Percentiles rank a stretch among this genome's conserved stretches.
phyloP scores from a whole-genome alignment of 106 monocot species.

The Chionographis japonica region DNA sequence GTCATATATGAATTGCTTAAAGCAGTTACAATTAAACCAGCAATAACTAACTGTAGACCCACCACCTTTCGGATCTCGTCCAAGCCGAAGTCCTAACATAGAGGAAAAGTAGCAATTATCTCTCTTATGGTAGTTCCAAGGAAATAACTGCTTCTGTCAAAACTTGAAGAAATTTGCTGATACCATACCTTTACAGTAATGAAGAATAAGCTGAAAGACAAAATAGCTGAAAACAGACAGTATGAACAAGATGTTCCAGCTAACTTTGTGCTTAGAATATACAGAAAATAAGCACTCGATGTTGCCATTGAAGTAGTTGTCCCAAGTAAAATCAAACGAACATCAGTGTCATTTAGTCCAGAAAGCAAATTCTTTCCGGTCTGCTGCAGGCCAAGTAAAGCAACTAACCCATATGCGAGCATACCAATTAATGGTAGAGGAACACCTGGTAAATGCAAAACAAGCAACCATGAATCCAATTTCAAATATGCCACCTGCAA shows the following conservation, averaged over 20 bases:
- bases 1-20: constrained; percentile 67
- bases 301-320: constrained; percentile 81
- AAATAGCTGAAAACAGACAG: constrained; percentile 66
- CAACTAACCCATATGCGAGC: constrained; percentile 76
- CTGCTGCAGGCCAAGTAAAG: constrained; percentile 57
- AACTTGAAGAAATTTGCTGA: background rate
- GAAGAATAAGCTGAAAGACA: constrained; percentile 84
- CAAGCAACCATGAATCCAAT: constrained; percentile 11
- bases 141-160: background rate
- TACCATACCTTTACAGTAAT: constrained; percentile 54
- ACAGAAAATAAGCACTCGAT: constrained; percentile 95
- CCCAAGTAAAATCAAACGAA: constrained; percentile 51
- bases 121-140: background rate
- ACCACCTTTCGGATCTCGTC: constrained; percentile 56
- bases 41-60: constrained; percentile 65
- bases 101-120: background rate
- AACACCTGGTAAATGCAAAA: constrained; percentile 51
- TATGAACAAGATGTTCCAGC: constrained; percentile 72
- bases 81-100: constrained; percentile 55
- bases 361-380: constrained; percentile 31
- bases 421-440: constrained; percentile 83
- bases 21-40: constrained; percentile 53
- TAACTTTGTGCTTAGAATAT: constrained; percentile 70
- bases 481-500: constrained; percentile 5
- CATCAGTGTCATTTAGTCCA: constrained; percentile 41